Percentiles rank a stretch among this genome's conserved stretches.
Evolutionary conservation across 441 rosid genomes (phyloP).

Genomic region (Breynia disticha): DNA sequence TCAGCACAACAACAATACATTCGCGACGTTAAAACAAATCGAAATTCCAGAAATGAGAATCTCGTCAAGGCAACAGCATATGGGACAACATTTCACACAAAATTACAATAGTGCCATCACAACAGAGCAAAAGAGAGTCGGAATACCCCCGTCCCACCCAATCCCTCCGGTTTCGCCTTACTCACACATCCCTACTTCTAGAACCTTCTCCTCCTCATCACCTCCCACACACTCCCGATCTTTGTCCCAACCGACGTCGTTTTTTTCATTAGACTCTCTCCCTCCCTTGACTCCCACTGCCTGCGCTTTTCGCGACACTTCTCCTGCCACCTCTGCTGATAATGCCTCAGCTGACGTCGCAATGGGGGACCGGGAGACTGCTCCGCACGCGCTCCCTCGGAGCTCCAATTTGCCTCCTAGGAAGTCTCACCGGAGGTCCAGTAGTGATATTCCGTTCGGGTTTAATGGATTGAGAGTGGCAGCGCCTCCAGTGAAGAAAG

Average conservation of each 20-base stretch:
- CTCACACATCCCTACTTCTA: constrained; percentile 89
- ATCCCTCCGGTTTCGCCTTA: constrained; percentile 83
- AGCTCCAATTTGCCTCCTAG: constrained; percentile 70
- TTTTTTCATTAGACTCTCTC: constrained; percentile 65
- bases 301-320: constrained; percentile 44
- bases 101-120: constrained; percentile 28
- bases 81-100: constrained; percentile 45
- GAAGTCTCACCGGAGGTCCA: constrained; percentile 78
- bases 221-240: constrained; percentile 76
- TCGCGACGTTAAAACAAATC: constrained; percentile 36
- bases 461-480: constrained; percentile 39
- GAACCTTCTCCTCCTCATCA: no score
- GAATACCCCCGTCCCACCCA: constrained; percentile 84
- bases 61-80: no score
- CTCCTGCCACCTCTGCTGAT: constrained; percentile 27
- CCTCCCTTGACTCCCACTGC: constrained; percentile 77
- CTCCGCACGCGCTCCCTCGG: constrained; percentile 48
- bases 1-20: no score
- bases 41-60: constrained; percentile 50
- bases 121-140: constrained; percentile 45
- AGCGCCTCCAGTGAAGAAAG: constrained; percentile 60
- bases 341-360: constrained; percentile 42
- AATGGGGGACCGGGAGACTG: constrained; percentile 57
- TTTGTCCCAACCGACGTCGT: constrained; percentile 69
- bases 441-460: constrained; percentile 72